phyloP scores from a whole-genome alignment of 2,329 filamentous ascomycete genomes.

The Penicillium sp. region DNA sequence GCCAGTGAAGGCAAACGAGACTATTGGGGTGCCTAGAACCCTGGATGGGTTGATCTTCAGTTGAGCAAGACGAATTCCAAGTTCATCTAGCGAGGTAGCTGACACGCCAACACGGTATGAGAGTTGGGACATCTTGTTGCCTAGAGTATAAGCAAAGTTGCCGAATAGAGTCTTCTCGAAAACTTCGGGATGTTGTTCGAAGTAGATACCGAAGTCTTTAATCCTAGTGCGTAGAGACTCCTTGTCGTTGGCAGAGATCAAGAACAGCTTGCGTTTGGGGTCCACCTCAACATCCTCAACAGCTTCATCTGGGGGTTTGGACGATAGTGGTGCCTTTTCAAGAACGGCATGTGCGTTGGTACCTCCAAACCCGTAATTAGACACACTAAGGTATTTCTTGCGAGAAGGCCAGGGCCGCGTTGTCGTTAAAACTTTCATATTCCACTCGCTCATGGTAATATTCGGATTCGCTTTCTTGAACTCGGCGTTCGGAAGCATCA shows the following conservation, averaged over 20 bases:
- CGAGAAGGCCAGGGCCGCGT: conserved; percentile 29
- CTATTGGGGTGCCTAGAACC: conserved; percentile 17
- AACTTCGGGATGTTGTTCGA: conserved; percentile 25
- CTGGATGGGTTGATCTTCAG: conserved; percentile 24
- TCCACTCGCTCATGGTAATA: conserved; percentile 26
- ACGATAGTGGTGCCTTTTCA: conserved; percentile 16
- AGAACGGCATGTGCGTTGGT: conserved; percentile 33
- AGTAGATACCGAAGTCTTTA: conserved; percentile 28
- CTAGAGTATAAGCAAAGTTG: conserved; percentile 29
- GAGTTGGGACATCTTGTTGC: conserved; percentile 28
- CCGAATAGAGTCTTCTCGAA: conserved; percentile 26
- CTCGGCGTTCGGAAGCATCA: conserved; percentile 28
- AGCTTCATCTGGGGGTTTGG: conserved; percentile 8
- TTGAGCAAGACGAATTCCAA: conserved; percentile 24
- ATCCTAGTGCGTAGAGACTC: conserved; percentile 26
- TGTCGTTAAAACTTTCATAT: conserved; percentile 24
- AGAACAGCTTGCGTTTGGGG: conserved; percentile 21
- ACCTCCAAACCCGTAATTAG: conserved; percentile 32
- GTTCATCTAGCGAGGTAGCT: conserved; percentile 22
- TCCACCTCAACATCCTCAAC: conserved; percentile 15
- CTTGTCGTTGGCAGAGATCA: conserved; percentile 31
- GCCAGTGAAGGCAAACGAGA: conserved; percentile 25
- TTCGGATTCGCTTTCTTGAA: conserved; percentile 33
- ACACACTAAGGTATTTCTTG: conserved; percentile 29
- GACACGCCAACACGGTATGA: conserved; percentile 27